Evolutionary conservation across 129 eudicot genomes (phyloP).

Genomic region (Deinandra increscens): DNA sequence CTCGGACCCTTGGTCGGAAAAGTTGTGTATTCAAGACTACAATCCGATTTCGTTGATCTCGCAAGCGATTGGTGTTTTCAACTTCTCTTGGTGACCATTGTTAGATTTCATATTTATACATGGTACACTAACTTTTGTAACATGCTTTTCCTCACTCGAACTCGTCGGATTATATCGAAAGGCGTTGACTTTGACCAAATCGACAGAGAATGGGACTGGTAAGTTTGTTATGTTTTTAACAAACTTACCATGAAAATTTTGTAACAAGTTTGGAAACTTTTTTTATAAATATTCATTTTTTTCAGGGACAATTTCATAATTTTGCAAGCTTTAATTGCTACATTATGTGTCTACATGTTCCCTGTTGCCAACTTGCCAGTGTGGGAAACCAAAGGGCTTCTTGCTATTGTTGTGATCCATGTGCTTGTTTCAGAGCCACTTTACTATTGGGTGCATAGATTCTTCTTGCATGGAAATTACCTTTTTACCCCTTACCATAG

Average conservation of each 20-base stretch:
- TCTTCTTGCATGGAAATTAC: slow-evolving; percentile 53
- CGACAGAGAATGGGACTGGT: slow-evolving; percentile 83
- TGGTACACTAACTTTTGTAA: slow-evolving; percentile 51
- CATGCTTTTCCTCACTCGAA: slow-evolving; percentile 72
- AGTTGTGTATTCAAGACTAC: slow-evolving; percentile 36
- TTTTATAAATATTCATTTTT: slow-evolving; percentile 5
- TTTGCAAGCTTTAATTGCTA: slow-evolving; percentile 57
- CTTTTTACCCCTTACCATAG: slow-evolving; percentile 67
- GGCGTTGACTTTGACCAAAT: slow-evolving; percentile 79
- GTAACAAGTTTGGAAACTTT: neutral
- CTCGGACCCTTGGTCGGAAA: slow-evolving; percentile 69
- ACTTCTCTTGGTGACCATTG: slow-evolving; percentile 48
- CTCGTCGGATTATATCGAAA: slow-evolving; percentile 55
- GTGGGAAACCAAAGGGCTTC: slow-evolving; percentile 62
- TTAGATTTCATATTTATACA: slow-evolving; percentile 51
- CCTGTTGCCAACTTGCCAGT: slow-evolving; percentile 35
- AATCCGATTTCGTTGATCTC: slow-evolving; percentile 29
- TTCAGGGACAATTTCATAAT: slow-evolving; percentile 82
- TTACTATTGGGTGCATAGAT: slow-evolving; percentile 63
- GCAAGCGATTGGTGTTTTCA: slow-evolving; percentile 62
- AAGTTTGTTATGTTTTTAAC: neutral
- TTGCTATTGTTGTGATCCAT: slow-evolving; percentile 45
- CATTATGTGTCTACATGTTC: slow-evolving; percentile 39
- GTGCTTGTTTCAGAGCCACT: slow-evolving; percentile 77
- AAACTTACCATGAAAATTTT: neutral